phyloP scores from a whole-genome alignment of 768 basidiomycete genomes.

The Phanerochaete sordida region DNA sequence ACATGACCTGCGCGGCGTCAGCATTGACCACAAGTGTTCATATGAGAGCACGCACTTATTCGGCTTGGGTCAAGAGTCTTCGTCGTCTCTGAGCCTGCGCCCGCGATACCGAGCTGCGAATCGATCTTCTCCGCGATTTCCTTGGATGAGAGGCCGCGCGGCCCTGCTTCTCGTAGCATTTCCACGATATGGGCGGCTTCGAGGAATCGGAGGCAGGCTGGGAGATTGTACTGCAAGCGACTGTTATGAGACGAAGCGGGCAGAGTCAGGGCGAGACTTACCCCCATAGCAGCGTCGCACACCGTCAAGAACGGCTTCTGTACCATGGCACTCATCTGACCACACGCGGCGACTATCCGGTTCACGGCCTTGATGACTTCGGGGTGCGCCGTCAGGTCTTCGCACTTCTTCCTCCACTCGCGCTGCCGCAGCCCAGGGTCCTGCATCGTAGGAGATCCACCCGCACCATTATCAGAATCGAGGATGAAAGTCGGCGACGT shows the following conservation, averaged over 20 bases:
- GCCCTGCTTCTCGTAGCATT: conserved; percentile 63
- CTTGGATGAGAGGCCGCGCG: conserved; percentile 46
- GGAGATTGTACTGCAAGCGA: conserved; percentile 58
- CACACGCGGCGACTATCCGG: conserved; percentile 21
- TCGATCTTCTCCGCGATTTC: conserved; percentile 24
- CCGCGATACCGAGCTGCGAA: conserved; percentile 33
- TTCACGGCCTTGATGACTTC: conserved; percentile 18
- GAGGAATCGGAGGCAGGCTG: conserved; percentile 68
- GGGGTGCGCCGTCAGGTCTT: conserved; percentile 15
- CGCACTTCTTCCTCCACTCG: conserved; percentile 14
- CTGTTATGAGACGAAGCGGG: neutral
- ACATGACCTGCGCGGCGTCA: conserved; percentile 49
- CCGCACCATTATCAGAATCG: neutral
- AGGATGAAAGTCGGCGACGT: neutral
- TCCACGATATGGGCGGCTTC: conserved; percentile 72
- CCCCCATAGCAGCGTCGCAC: conserved; percentile 70
- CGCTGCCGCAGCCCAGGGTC: conserved; percentile 5
- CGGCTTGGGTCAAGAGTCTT: conserved; percentile 34
- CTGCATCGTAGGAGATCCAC: neutral
- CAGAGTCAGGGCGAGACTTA: conserved; percentile 30
- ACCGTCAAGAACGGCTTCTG: conserved; percentile 47
- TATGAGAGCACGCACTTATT: conserved; percentile 40
- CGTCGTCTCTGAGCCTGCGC: neutral
- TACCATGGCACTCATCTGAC: conserved; percentile 17
- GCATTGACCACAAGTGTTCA: neutral